Percentiles rank a stretch among this genome's conserved stretches.
These are phyloP conservation scores for Tilletia walkeri DNA, from an alignment of 1,284 basidiomycete species.

Conservation along the genomic window DNA sequence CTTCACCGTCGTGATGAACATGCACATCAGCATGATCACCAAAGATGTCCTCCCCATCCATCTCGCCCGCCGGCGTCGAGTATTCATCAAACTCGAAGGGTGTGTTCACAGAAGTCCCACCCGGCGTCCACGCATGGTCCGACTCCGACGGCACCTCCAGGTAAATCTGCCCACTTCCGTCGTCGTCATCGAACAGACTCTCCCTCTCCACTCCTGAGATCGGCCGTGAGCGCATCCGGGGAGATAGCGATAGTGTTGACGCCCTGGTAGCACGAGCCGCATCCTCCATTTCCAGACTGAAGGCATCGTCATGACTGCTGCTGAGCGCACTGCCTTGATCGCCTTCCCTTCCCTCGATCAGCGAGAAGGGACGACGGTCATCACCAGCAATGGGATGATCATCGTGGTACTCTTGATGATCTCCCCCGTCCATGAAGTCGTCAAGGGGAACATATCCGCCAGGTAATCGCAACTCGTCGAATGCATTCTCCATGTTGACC, in stretches of 20 bases:
- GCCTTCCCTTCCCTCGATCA: too few relatives aligned
- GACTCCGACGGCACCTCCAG: conserved; percentile 13
- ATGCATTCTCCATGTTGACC: neutral
- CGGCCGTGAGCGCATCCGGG: conserved; percentile 1
- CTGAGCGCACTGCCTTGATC: too few relatives aligned
- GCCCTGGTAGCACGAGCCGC: neutral
- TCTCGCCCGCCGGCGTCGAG: neutral
- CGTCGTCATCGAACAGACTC: neutral
- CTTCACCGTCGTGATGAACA: neutral
- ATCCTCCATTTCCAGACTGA: neutral
- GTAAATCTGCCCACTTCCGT: neutral
- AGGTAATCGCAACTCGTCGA: neutral
- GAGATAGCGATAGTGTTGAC: neutral
- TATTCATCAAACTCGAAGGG: conserved; percentile 14
- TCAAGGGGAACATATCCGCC: neutral
- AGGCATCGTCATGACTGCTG: conserved; percentile 3
- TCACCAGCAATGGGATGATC: neutral
- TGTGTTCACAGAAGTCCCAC: neutral
- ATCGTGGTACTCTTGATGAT: neutral
- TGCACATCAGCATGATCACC: neutral
- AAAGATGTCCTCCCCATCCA: neutral
- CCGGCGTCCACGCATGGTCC: conserved; percentile 13
- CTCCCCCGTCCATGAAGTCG: neutral
- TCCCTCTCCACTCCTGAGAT: neutral
- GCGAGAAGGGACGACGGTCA: neutral